Evolutionary conservation across 768 basidiomycete genomes (phyloP), one percentile per base, ranked within the genome.

Genomic region (Leccinellum albellum): DNA sequence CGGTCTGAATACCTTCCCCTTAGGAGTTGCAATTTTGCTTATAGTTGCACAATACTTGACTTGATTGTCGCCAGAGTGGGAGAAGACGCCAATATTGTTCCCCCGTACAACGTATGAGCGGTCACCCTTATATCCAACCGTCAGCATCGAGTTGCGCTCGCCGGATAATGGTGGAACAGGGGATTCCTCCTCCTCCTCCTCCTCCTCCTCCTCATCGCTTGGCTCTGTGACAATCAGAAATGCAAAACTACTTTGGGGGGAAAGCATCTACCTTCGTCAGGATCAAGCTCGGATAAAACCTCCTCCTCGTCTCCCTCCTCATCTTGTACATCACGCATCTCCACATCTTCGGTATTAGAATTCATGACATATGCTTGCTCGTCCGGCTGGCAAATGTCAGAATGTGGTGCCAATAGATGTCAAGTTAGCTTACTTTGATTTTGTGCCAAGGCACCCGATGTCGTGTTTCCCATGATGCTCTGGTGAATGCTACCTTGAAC

Each of bases 51-150:
- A 82, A 70, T 93, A 96, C 70, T 90, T 89, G 68, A 97, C 83
- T 60, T 86, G 78, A 60, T 84, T 79, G 53, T 85, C 82, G 21
- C 76, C 81, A 3, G 83, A 79, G 66, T 89, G 89, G 55, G 82
- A 86, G 77, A 95, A 97, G 24, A 94, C 91, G 15, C 93, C 93
- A 52, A 97, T 94, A 66, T 88, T 91, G 73, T 85, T 89, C 40
- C 94, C 95, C 46, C 94, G 86, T 33, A 93, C 87, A 56, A 98
- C 94, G 66, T 92, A 97, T 12, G 94, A 93, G 28, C 95, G 81
- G 65, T 97, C 94, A 58, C 94, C 91, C 74, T 92, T 94, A 79
- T 97, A 95, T 12, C 96, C 96, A 40, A 98, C 87, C 4, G 91
- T 91, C 35, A 98, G 81, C 60, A 93, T 90, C 6, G 91, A 89